These are phyloP conservation scores for Fistulifera solaris DNA, from an alignment of 108 stramenopile species.

Conservation along the genomic window DNA sequence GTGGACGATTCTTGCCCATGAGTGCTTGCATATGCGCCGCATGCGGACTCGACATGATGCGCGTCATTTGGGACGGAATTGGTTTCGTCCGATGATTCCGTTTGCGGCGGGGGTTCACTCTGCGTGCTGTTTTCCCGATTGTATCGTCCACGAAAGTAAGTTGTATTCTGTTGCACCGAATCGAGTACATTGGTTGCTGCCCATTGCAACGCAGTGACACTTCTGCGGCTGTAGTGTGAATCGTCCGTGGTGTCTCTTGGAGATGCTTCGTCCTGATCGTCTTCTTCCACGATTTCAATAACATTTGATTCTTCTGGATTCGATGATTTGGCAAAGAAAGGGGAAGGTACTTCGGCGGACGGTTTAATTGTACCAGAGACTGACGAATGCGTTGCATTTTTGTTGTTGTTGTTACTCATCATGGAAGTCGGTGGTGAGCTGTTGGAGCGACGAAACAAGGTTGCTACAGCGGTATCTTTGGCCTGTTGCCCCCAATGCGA, in stretches of 20 bases:
- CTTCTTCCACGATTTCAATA: no score
- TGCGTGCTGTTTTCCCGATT: neutral
- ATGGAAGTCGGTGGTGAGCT: no score
- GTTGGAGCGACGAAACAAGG: no score
- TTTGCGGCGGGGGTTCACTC: neutral
- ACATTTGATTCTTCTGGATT: no score
- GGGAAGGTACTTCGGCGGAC: no score
- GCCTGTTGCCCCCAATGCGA: no score
- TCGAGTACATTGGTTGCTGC: conserved; percentile 12
- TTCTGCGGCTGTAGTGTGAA: conserved; percentile 1
- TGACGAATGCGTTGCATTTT: neutral
- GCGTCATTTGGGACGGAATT: conserved; percentile 26
- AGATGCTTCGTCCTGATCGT: no score
- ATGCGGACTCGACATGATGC: conserved; percentile 34
- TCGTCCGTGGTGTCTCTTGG: no score
- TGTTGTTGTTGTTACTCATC: neutral
- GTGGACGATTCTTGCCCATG: conserved; percentile 27
- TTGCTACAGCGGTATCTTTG: no score
- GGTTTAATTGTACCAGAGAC: neutral
- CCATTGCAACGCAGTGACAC: conserved; percentile 19
- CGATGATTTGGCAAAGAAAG: no score
- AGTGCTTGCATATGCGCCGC: conserved; percentile 42
- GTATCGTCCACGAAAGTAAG: conserved; percentile 1
- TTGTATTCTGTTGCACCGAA: conserved; percentile 4
- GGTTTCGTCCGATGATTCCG: neutral